Conservation (phyloP, 1,284 basidiomycete genomes). For the Ceratobasidium papillatum region DNA sequence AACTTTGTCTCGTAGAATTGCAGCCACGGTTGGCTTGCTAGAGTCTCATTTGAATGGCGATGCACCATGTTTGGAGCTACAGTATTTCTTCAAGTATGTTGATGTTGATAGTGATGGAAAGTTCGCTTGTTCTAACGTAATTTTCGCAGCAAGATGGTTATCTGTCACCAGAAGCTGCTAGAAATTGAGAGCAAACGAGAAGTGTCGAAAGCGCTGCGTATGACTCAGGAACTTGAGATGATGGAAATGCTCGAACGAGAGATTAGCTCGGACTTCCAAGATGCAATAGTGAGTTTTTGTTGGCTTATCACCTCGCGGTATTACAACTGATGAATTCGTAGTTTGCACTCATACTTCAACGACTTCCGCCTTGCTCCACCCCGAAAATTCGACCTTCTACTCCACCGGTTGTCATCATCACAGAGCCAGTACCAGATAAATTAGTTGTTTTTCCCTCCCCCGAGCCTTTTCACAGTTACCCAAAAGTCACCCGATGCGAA, state of each 20-base stretch:
- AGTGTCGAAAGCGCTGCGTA: not conserved
- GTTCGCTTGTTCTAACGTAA: not conserved
- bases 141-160: conserved; percentile 6
- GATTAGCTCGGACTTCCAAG: conserved; percentile 15
- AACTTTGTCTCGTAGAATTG: not conserved
- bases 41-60: not conserved
- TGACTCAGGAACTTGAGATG: conserved; percentile 4
- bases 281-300: conserved; percentile 8
- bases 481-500: conserved; percentile 17
- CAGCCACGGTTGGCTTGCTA: not conserved
- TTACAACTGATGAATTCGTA: not conserved
- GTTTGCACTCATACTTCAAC: conserved; percentile 1
- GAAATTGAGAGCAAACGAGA: not conserved
- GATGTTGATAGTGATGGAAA: not conserved
- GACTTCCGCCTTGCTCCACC: not conserved
- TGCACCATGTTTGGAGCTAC: conserved; percentile 2
- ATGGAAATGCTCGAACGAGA: conserved; percentile 24
- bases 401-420: not conserved
- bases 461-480: not conserved
- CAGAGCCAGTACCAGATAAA: not conserved
- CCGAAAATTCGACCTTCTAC: not conserved
- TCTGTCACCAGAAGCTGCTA: conserved; percentile 5
- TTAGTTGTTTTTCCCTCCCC: not conserved
- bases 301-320: not conserved
- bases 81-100: conserved; percentile 23